Evolutionary conservation across 2,329 filamentous ascomycete genomes (phyloP), one percentile per base, ranked within the genome.

Genomic region (Ophiognomonia clavigignenti-juglandacearum): DNA sequence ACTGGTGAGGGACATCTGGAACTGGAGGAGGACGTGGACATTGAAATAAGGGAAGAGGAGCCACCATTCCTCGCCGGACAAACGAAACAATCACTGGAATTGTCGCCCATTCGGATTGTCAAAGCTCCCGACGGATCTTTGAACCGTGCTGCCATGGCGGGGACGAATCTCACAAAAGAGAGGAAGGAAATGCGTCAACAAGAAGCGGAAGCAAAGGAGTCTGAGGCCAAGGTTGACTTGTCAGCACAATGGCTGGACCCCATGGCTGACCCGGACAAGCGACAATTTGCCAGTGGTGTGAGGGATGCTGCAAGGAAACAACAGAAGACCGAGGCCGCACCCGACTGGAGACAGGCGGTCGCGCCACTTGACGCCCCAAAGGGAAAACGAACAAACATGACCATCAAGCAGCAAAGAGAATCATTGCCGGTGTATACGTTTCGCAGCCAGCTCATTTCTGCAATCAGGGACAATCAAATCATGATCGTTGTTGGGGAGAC

Each of bases 81-180:
- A 64, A 98, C 93, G 1, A 96, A 96, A 61, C 91, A 96, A 62
- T 96, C 90, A 9, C 74, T 98, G 8, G 93, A 98, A 60, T 71
- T 98, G 4, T 96, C 91, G 2, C 93, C 93, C 0, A 98, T 98
- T 52, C 80, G 95, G 54, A 91, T 98, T 19, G 88, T 98, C 57
- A 97, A 97, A 67, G 93, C 93, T 1, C 95, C 93, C 0, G 93
- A 98, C 65, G 93, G 93, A n/a, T 97, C 92, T 4, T 83, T 98
- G 66, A 98, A 98, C 63, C 80, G 93, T 59, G 89, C 95, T 39
- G 95, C 95, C 14, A 96, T 97, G 87, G 85, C 91, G 8, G 92
- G 93, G 37, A 91, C 92, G 14, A 78, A 83, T 4, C 69, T 98
- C 13, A 88, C 92, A 4, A 95, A 93, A 63, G 93, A 98, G 62